Evolutionary conservation across 129 eudicot species (phyloP).

Genomic region (Erigeron canadensis): DNA sequence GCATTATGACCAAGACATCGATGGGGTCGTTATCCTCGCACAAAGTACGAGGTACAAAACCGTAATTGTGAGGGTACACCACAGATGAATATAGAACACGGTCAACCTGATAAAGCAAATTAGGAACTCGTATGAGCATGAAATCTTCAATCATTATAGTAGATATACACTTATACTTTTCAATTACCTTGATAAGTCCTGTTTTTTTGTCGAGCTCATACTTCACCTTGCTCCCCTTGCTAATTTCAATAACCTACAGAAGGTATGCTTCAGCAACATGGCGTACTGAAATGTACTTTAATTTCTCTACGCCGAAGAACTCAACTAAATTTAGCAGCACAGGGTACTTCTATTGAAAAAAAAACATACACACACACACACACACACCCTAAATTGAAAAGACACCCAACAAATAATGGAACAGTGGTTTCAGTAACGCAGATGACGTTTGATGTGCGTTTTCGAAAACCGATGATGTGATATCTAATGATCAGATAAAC

Average conservation of each 20-base stretch:
- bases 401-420: not conserved
- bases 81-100: conserved; percentile 94
- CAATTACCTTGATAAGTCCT: conserved; percentile 82
- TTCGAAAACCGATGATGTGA: not conserved
- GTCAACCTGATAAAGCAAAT: conserved; percentile 64
- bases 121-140: conserved; percentile 5
- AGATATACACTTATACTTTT: conserved; percentile 14
- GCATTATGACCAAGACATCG: conserved; percentile 95
- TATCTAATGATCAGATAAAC: not conserved
- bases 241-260: conserved; percentile 86
- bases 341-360: conserved; percentile 2
- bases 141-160: conserved; percentile 4
- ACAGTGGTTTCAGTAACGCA: not conserved
- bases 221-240: conserved; percentile 95
- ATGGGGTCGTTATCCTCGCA: conserved; percentile 93
- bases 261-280: conserved; percentile 14
- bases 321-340: not conserved
- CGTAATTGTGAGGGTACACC: conserved; percentile 94
- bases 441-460: not conserved
- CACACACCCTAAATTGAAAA: not conserved
- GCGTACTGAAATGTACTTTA: not conserved
- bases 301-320: not conserved
- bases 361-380: no score
- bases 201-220: conserved; percentile 93
- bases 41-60: conserved; percentile 89